A percentile compares a stretch with the other conserved stretches of the same genome.
Conservation (phyloP, 768 basidiomycete species). For the Rhodocollybia butyracea region DNA sequence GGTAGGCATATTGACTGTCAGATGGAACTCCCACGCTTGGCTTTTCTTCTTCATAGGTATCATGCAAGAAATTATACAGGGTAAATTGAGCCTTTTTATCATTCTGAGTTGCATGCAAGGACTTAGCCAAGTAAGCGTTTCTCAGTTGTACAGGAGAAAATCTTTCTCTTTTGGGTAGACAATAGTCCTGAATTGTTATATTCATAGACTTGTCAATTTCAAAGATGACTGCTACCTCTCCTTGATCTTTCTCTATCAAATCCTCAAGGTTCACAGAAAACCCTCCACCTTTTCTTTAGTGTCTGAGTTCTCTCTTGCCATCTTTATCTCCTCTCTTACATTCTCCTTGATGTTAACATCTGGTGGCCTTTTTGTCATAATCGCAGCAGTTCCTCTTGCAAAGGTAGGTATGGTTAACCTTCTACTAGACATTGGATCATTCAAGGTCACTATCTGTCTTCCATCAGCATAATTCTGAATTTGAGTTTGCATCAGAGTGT, state of each 20-base stretch:
- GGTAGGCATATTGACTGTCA: too few relatives aligned
- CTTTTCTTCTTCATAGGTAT: too few relatives aligned
- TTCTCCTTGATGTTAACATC: too few relatives aligned
- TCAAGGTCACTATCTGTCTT: neutral
- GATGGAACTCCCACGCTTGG: too few relatives aligned
- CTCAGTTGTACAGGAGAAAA: constrained; percentile 1
- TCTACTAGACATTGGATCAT: neutral
- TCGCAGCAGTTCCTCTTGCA: neutral
- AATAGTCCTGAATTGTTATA: neutral
- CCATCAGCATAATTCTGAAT: neutral
- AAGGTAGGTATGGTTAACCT: neutral
- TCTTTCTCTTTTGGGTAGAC: neutral
- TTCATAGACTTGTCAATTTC: neutral
- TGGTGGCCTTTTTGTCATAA: too few relatives aligned
- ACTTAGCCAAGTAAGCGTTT: constrained; percentile 1
- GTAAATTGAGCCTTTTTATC: neutral
- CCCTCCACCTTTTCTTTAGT: neutral
- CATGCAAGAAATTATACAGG: too few relatives aligned
- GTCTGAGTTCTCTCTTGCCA: neutral
- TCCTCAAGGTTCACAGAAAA: constrained; percentile 7
- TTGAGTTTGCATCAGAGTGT: neutral
- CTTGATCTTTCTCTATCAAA: constrained; percentile 6
- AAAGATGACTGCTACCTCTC: constrained; percentile 6
- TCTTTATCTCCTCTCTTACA: neutral
- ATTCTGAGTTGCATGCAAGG: neutral